Evolutionary conservation across 352 stramenopile species (phyloP).

Genomic region (Globisporangium camurandrum): DNA sequence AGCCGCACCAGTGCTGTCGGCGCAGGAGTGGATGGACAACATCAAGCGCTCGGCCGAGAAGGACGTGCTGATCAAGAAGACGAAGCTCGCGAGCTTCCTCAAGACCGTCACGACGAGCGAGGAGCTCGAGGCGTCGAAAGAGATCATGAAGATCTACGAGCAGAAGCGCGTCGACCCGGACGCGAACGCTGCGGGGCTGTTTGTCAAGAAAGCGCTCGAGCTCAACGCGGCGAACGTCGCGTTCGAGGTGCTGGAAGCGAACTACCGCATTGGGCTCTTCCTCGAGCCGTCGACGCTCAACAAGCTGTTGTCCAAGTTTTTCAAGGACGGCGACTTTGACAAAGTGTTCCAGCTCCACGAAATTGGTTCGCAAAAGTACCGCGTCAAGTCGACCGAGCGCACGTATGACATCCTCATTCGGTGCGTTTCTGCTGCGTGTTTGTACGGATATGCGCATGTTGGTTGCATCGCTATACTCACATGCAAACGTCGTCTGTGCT

Average conservation of each 20-base stretch:
- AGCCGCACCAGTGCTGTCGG: slow-evolving; percentile 35
- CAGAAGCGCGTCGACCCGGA: slow-evolving; percentile 78
- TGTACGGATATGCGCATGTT: too few species aligned
- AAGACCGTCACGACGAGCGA: slow-evolving; percentile 78
- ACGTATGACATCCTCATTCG: slow-evolving; percentile 83
- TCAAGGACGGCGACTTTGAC: slow-evolving; percentile 69
- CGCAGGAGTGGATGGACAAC: slow-evolving; percentile 77
- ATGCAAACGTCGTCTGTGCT: too few species aligned
- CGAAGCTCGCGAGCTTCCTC: slow-evolving; percentile 77
- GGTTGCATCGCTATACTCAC: too few species aligned
- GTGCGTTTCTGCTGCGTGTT: slow-evolving; percentile 13
- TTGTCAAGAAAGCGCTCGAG: slow-evolving; percentile 81
- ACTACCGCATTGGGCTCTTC: slow-evolving; percentile 81
- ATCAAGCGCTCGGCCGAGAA: slow-evolving; percentile 63
- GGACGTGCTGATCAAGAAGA: slow-evolving; percentile 76
- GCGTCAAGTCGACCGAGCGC: slow-evolving; percentile 77
- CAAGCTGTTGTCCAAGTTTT: slow-evolving; percentile 79
- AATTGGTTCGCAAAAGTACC: slow-evolving; percentile 71
- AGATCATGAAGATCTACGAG: slow-evolving; percentile 87
- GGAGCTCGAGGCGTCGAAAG: slow-evolving; percentile 68
- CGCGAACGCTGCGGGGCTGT: slow-evolving; percentile 60
- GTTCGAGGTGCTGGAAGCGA: slow-evolving; percentile 72
- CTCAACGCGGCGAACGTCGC: slow-evolving; percentile 59
- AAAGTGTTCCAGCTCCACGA: slow-evolving; percentile 75
- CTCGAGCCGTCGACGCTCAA: slow-evolving; percentile 74